A percentile compares a stretch with the other conserved stretches of the same genome.
Conservation (phyloP, 768 basidiomycete species). For the Hygrophorus pudorinus region DNA sequence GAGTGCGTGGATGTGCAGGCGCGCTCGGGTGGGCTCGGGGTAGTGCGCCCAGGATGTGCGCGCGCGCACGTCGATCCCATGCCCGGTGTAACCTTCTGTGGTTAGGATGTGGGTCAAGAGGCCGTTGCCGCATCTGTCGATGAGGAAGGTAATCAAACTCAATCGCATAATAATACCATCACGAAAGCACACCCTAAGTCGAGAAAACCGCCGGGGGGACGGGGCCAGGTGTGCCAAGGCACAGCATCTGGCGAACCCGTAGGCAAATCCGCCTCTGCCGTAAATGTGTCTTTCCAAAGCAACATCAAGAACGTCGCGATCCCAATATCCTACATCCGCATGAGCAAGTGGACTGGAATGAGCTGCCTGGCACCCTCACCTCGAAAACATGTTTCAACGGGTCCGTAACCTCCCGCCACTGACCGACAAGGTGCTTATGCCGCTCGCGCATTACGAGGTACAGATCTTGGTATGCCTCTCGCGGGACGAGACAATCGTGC, state of each 20-base stretch:
- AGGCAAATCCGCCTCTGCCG: neutral
- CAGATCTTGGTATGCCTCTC: slow-evolving; percentile 81
- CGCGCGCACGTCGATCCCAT: slow-evolving; percentile 79
- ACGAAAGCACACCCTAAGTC: slow-evolving; percentile 63
- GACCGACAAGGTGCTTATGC: slow-evolving; percentile 63
- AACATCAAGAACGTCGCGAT: slow-evolving; percentile 91
- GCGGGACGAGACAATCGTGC: slow-evolving; percentile 71
- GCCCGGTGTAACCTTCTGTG: slow-evolving; percentile 75
- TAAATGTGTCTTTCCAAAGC: slow-evolving; percentile 75
- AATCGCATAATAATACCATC: neutral
- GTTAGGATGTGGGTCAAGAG: slow-evolving; percentile 81
- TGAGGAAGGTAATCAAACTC: neutral
- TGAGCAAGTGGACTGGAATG: neutral
- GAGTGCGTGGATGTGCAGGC: slow-evolving; percentile 60
- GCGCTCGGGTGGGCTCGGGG: slow-evolving; percentile 47
- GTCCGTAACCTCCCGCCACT: slow-evolving; percentile 78
- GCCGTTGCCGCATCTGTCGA: slow-evolving; percentile 78
- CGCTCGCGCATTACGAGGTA: slow-evolving; percentile 83
- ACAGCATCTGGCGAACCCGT: slow-evolving; percentile 15
- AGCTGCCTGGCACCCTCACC: slow-evolving; percentile 28
- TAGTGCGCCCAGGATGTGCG: slow-evolving; percentile 82
- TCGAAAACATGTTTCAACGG: slow-evolving; percentile 88
- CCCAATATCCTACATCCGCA: slow-evolving; percentile 65
- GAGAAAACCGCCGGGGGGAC: slow-evolving; percentile 76
- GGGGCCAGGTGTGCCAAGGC: slow-evolving; percentile 67